Percentiles rank a stretch among this genome's conserved stretches.
phyloP scores from a whole-genome alignment of 1,284 basidiomycete species.

The Agaricales sp. region DNA sequence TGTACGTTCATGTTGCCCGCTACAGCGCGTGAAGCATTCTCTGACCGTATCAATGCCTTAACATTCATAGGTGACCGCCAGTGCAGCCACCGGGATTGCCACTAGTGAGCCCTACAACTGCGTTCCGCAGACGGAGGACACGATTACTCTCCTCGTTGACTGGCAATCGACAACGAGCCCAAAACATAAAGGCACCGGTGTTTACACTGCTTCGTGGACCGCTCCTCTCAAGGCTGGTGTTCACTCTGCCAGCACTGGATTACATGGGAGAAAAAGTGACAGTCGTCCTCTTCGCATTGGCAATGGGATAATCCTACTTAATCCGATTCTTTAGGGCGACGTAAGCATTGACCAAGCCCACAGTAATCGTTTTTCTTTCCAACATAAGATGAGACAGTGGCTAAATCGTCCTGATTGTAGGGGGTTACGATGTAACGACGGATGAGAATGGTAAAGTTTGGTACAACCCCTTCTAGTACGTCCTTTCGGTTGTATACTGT shows the following conservation, averaged over 20 bases:
- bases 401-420: slow-evolving; percentile 28
- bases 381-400: too few species aligned
- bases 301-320: slow-evolving; percentile 1
- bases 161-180: slow-evolving; percentile 73
- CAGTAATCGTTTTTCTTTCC: slow-evolving; percentile 2
- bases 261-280: slow-evolving; percentile 86
- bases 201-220: slow-evolving; percentile 90
- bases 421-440: slow-evolving; percentile 81
- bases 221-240: slow-evolving; percentile 69
- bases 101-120: slow-evolving; percentile 80
- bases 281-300: slow-evolving; percentile 9
- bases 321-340: slow-evolving; percentile 1
- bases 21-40: neutral
- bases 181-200: slow-evolving; percentile 67
- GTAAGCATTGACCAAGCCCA: neutral
- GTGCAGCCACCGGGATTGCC: slow-evolving; percentile 83
- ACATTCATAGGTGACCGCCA: slow-evolving; percentile 49
- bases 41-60: neutral
- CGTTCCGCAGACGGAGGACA: slow-evolving; percentile 81
- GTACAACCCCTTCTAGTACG: slow-evolving; percentile 89
- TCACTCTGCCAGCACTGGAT: slow-evolving; percentile 89
- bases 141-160: slow-evolving; percentile 89
- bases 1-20: slow-evolving; percentile 18
- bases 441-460: slow-evolving; percentile 77
- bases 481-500: slow-evolving; percentile 12